Evolutionary conservation across 345 rosid genomes (phyloP).

Genomic region (Lepidium didymum): DNA sequence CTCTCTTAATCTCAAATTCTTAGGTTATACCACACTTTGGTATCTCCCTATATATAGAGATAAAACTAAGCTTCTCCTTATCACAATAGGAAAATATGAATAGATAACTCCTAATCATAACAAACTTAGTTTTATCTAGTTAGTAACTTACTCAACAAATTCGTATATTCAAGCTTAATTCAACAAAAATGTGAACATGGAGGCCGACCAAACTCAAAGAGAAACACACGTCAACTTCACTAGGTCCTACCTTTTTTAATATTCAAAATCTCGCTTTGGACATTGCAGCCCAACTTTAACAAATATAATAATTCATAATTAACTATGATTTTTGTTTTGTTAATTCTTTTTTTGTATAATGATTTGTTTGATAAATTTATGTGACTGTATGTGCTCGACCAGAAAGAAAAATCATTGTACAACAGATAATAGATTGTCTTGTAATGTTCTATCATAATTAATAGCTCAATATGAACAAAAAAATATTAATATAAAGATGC

Average conservation of each 20-base stretch:
- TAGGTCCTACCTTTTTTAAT: background rate
- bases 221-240: conserved; percentile 24
- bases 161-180: no score
- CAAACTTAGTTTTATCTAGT: no score
- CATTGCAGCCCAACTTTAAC: background rate
- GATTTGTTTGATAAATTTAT: conserved; percentile 5
- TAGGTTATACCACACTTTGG: no score
- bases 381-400: background rate
- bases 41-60: no score
- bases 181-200: conserved; percentile 23
- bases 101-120: no score
- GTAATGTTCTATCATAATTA: background rate
- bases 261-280: background rate
- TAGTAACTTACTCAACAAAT: no score
- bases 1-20: no score
- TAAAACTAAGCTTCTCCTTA: no score
- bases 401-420: background rate
- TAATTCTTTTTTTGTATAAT: background rate
- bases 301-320: background rate
- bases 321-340: conserved; percentile 10
- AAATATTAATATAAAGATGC: background rate
- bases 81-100: no score
- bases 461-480: background rate
- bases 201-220: conserved; percentile 27
- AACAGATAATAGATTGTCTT: background rate